Evolutionary conservation across 2,329 filamentous ascomycete genomes (phyloP).

Genomic region (Chalara sp.): DNA sequence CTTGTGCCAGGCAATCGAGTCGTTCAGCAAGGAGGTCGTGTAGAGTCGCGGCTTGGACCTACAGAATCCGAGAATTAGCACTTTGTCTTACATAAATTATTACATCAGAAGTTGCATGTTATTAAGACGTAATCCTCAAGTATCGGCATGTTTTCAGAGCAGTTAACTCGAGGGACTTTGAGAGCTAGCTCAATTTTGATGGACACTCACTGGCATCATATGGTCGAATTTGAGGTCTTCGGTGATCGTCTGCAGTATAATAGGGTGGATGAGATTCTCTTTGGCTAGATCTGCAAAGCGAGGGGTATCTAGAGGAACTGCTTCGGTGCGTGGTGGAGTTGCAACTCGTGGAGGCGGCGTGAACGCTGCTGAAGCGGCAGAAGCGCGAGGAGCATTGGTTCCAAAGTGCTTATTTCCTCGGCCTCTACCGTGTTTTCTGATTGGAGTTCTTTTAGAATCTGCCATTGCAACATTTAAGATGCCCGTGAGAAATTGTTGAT

Average conservation of each 20-base stretch:
- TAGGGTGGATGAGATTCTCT: slow-evolving; percentile 37
- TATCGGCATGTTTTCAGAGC: too few relatives aligned
- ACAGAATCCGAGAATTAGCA: too few relatives aligned
- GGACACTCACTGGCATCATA: slow-evolving; percentile 67
- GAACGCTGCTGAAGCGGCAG: background rate
- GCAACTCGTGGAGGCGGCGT: slow-evolving; percentile 29
- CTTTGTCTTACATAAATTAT: too few relatives aligned
- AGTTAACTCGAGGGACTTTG: too few relatives aligned
- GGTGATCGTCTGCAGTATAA: slow-evolving; percentile 53
- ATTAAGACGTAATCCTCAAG: too few relatives aligned
- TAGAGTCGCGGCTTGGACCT: slow-evolving; percentile 74
- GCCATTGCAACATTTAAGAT: slow-evolving; percentile 14
- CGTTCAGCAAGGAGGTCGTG: slow-evolving; percentile 66
- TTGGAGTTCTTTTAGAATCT: slow-evolving; percentile 14
- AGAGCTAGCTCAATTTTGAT: too few relatives aligned
- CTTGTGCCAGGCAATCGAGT: slow-evolving; percentile 71
- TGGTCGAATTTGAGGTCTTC: slow-evolving; percentile 66
- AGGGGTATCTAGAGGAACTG: slow-evolving; percentile 37
- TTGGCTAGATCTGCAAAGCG: slow-evolving; percentile 39
- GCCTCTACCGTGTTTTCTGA: slow-evolving; percentile 14
- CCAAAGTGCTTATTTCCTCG: slow-evolving; percentile 16
- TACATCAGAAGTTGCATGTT: too few relatives aligned
- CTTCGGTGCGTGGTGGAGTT: slow-evolving; percentile 30
- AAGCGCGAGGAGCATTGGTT: slow-evolving; percentile 13
- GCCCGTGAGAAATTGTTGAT: background rate